These are phyloP conservation scores for Phaeosphaeriaceae sp. DNA, from an alignment of 2,329 filamentous ascomycete genomes.

Conservation along the genomic window DNA sequence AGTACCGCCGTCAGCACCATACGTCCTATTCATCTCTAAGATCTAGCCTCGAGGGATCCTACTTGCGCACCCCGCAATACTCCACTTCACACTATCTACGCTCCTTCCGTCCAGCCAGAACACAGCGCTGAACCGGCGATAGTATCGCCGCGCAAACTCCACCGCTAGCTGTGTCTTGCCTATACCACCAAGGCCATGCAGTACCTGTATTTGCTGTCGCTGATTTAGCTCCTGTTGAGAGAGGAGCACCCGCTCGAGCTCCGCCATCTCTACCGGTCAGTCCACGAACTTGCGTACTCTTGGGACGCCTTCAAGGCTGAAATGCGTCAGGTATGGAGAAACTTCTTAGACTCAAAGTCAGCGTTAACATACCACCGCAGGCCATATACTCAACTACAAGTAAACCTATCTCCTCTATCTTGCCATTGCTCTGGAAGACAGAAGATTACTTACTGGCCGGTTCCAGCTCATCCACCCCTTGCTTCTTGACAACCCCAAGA, in stretches of 20 bases:
- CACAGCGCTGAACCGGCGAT: slow-evolving; percentile 23
- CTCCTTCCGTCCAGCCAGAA: slow-evolving; percentile 29
- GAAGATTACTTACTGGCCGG: neutral
- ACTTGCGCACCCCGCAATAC: slow-evolving; percentile 22
- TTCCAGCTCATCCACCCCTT: slow-evolving; percentile 2
- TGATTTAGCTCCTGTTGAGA: slow-evolving; percentile 4
- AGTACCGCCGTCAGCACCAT: slow-evolving; percentile 10
- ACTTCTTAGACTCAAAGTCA: too few relatives aligned
- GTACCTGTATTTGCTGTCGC: slow-evolving; percentile 1
- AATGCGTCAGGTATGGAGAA: too few relatives aligned
- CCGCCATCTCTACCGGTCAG: slow-evolving; percentile 20
- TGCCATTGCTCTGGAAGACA: too few relatives aligned
- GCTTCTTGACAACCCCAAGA: slow-evolving; percentile 1
- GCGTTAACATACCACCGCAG: too few relatives aligned
- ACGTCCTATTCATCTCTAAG: slow-evolving; percentile 17
- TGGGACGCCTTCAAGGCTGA: slow-evolving; percentile 26
- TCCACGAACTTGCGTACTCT: slow-evolving; percentile 20
- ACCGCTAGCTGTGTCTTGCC: slow-evolving; percentile 35
- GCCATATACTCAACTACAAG: too few relatives aligned
- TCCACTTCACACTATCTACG: slow-evolving; percentile 24
- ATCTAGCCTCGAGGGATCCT: slow-evolving; percentile 25
- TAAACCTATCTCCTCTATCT: neutral
- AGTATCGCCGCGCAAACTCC: slow-evolving; percentile 27
- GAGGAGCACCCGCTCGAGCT: slow-evolving; percentile 21
- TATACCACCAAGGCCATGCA: slow-evolving; percentile 32